These are phyloP conservation scores for Cystofilobasidium bisporidii DNA, from an alignment of 768 basidiomycete species.

Conservation along the genomic window DNA sequence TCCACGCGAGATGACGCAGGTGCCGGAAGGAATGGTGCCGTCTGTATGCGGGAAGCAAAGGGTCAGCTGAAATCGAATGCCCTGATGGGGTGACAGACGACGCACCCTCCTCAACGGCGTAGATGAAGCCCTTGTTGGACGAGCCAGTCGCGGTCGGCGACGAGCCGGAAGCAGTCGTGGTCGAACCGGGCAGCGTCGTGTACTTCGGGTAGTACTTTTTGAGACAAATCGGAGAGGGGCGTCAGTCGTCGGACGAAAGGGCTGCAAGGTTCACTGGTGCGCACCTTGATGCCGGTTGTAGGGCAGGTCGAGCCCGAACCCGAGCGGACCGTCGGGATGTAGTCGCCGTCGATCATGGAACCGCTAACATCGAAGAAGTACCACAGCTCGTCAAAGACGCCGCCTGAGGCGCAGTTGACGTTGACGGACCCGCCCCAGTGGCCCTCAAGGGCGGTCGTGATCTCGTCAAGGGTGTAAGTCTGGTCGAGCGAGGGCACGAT, in stretches of 20 bases:
- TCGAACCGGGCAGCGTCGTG: constrained; percentile 3
- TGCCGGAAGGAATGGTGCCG: constrained; percentile 7
- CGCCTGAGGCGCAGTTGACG: constrained; percentile 23
- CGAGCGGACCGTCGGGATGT: constrained; percentile 24
- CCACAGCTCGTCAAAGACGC: constrained; percentile 25
- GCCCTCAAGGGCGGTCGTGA: constrained; percentile 27
- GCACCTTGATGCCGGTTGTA: constrained; percentile 10
- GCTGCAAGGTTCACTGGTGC: too few relatives aligned
- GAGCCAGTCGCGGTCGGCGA: constrained; percentile 2
- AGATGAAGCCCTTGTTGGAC: constrained; percentile 18
- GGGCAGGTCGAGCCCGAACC: constrained; percentile 28
- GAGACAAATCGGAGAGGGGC: not conserved
- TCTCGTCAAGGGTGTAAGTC: constrained; percentile 49
- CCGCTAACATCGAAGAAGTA: not conserved
- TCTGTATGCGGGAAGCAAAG: not conserved
- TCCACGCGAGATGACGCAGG: constrained; percentile 23
- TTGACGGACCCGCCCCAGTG: constrained; percentile 25
- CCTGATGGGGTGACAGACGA: too few relatives aligned
- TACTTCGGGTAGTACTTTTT: constrained; percentile 24
- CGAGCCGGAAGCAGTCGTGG: constrained; percentile 5
- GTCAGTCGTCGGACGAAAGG: too few relatives aligned
- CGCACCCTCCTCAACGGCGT: constrained; percentile 5
- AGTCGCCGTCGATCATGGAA: constrained; percentile 25
- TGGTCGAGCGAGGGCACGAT: constrained; percentile 56
- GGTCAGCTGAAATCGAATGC: too few relatives aligned